Evolutionary conservation across 202 grass and related monocot species (phyloP).

Genomic region (Eragrostis tef): DNA sequence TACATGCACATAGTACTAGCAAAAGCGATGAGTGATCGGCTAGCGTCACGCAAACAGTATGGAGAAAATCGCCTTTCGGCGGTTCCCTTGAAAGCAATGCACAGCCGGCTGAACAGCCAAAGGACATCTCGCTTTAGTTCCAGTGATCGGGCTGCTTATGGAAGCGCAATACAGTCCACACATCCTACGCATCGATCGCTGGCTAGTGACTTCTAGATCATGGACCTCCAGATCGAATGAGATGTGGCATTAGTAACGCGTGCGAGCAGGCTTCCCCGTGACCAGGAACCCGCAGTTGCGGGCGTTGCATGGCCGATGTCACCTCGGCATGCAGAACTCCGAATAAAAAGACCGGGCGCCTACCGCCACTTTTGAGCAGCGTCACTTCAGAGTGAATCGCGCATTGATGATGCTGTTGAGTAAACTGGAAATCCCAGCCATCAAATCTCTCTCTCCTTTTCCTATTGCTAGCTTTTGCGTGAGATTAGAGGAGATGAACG

Average conservation of each 20-base stretch:
- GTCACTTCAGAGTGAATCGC: constrained; percentile 7
- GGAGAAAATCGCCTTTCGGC: not conserved
- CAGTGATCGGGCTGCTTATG: not conserved
- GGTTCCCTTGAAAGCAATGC: constrained; percentile 28
- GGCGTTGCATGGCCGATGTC: constrained; percentile 54
- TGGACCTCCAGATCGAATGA: constrained; percentile 20
- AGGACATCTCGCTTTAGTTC: constrained; percentile 26
- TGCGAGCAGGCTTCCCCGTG: constrained; percentile 11
- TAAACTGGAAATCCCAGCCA: not conserved
- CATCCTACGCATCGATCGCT: not conserved
- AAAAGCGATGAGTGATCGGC: constrained; percentile 4
- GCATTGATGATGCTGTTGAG: not conserved
- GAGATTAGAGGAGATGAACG: not conserved
- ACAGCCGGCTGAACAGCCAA: constrained; percentile 28
- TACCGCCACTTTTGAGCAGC: constrained; percentile 30
- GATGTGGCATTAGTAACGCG: constrained; percentile 23
- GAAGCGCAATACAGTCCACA: not conserved
- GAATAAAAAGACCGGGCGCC: constrained; percentile 26
- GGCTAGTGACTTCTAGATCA: constrained; percentile 15
- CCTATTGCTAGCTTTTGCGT: not conserved
- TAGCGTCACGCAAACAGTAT: constrained; percentile 19
- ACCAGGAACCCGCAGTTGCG: constrained; percentile 23
- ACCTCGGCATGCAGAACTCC: constrained; percentile 50
- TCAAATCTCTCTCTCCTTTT: not conserved
- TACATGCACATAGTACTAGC: not conserved